Evolutionary conservation across 2,329 filamentous ascomycete species (phyloP), one percentile per base, ranked within the genome.

Genomic region (Colletotrichum filicis): DNA sequence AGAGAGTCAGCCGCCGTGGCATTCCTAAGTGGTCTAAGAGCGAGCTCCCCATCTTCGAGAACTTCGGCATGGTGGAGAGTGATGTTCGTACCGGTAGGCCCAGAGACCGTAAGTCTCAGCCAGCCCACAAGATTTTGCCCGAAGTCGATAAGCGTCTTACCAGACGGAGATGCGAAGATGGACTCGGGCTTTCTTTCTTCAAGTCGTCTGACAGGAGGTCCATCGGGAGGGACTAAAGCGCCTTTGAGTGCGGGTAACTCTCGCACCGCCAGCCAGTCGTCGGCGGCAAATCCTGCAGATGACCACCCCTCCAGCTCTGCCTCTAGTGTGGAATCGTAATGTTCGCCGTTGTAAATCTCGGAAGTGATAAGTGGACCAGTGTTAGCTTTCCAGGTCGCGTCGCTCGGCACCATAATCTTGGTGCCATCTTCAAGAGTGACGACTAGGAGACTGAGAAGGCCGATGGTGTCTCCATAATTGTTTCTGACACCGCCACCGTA

Each of bases 71-170:
- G 89, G 0, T 78, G 78, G 16, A 91, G 79, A 4, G 80, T 83
- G 24, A 91, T 83, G 9, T 78, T 82, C 3, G 83, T 80, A 1
- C 84, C 85, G 3, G 77, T 76, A 0, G 81, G 79, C 0, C 82
- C 85, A 52, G 75, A 75, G 2, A 86, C 77, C 1, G 75, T 81
- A 12, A 90, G 75, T 0, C 80, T 79, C 1, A 90, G 68, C 75
- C 83, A 83, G 1, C 89, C 89, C 0, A 90, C 88, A 0, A 91
- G 79, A 74, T 91, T 90, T 76, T 91, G 88, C 1, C 88, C 88
- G 77, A 91, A 90, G 74, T 91, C 88, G 5, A 90, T 68, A 3
- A 89, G 77, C 0, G 79, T 83, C 73, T 86, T 87, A 0, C 86
- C 85, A 0, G 83, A 83, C 0, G 81, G 79, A 0, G 83, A 77